Conservation (phyloP, 805 yeast genomes). For the Spathaspora hagerdaliae region DNA sequence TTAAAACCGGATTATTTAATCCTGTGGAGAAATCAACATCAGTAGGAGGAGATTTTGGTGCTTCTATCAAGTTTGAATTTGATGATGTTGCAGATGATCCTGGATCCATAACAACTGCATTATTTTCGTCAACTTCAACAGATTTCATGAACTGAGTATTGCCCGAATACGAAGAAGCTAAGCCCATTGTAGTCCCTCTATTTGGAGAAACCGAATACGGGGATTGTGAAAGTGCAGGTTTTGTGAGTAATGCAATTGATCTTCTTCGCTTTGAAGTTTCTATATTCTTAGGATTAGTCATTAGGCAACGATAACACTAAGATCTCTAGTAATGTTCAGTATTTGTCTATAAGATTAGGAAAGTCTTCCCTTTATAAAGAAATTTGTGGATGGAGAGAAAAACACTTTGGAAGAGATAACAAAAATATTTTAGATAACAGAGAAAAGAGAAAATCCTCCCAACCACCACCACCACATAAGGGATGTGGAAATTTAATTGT, state of each 20-base stretch:
- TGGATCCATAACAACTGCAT: conserved; percentile 8
- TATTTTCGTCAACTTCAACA: conserved; percentile 5
- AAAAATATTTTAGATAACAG: no score
- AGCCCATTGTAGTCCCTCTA: conserved; percentile 7
- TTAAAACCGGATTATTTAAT: conserved; percentile 27
- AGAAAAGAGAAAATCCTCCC: no score
- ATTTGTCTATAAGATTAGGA: not conserved
- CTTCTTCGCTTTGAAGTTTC: conserved; percentile 13
- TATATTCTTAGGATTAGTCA: conserved; percentile 1
- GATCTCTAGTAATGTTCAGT: not conserved
- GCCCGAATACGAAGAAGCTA: conserved; percentile 9
- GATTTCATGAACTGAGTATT: conserved; percentile 18
- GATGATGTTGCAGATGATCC: conserved; percentile 8
- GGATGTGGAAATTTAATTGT: no score
- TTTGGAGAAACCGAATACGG: conserved; percentile 17
- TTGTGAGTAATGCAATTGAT: conserved; percentile 29
- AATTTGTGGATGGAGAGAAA: no score
- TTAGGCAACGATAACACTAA: not conserved
- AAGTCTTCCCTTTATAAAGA: no score
- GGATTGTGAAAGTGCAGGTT: conserved; percentile 25
- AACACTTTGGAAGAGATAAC: no score
- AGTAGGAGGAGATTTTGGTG: conserved; percentile 5
- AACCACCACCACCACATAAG: no score
- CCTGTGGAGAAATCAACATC: conserved; percentile 16
- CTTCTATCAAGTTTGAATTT: not conserved